A percentile compares a stretch with the other conserved stretches of the same genome.
Evolutionary conservation across 306 rosid genomes (phyloP).

Genomic region (Prunus mume): DNA sequence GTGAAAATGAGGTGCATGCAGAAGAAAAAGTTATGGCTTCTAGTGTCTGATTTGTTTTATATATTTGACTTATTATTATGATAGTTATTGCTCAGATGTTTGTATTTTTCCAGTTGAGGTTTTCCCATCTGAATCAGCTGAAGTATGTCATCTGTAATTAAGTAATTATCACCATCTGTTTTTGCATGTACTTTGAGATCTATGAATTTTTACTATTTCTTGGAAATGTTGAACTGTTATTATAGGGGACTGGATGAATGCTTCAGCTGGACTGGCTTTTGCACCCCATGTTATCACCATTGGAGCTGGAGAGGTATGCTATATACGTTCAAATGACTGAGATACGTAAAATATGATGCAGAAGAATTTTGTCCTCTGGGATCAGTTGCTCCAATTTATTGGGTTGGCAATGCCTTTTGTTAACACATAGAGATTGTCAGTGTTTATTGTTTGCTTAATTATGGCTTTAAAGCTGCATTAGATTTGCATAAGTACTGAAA

Average conservation of each 20-base stretch:
- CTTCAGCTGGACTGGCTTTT: conserved; percentile 90
- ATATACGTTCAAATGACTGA: background rate
- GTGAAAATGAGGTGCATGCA: background rate
- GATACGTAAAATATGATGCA: conserved; percentile 14
- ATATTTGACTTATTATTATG: background rate
- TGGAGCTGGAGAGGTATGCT: conserved; percentile 76
- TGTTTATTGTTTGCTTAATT: background rate
- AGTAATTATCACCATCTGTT: no score
- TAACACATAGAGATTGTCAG: background rate
- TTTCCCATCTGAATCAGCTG: conserved; percentile 1
- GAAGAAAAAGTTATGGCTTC: background rate
- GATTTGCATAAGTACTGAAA: background rate
- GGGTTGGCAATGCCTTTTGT: background rate
- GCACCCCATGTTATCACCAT: conserved; percentile 85
- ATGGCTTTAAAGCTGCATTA: background rate
- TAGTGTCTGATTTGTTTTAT: conserved; percentile 2
- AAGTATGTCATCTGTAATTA: background rate
- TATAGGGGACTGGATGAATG: conserved; percentile 98
- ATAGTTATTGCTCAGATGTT: background rate
- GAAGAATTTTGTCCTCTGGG: background rate
- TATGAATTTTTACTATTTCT: conserved; percentile 11
- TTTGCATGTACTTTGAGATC: conserved; percentile 10
- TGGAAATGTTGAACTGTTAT: conserved; percentile 16
- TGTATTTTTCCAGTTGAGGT: background rate
- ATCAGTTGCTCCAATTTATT: background rate